Conservation (phyloP, 2,329 filamentous ascomycete genomes). For the Colletotrichum musae region DNA sequence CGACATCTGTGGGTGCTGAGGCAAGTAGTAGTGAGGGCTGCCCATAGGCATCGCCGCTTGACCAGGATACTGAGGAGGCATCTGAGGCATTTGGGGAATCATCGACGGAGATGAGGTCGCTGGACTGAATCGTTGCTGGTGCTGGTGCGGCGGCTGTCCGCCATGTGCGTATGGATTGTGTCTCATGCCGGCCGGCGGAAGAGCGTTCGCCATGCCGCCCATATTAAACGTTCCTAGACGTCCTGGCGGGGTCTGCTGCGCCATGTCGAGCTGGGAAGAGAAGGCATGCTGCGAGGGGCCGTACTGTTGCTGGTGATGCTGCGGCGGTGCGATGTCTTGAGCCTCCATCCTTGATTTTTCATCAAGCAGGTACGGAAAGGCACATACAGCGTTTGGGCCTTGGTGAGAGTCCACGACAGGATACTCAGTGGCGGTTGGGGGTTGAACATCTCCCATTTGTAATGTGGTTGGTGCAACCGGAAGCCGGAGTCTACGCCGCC, state of each 20-base stretch:
- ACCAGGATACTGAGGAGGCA: constrained; percentile 56
- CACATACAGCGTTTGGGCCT: constrained; percentile 29
- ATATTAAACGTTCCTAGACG: constrained; percentile 62
- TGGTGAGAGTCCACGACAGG: constrained; percentile 41
- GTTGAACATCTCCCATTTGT: constrained; percentile 54
- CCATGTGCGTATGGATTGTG: constrained; percentile 54
- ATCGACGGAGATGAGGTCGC: constrained; percentile 52
- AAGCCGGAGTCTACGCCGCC: constrained; percentile 32
- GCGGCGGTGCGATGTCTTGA: constrained; percentile 42
- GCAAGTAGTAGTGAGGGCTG: constrained; percentile 63
- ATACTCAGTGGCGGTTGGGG: constrained; percentile 43
- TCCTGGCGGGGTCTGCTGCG: constrained; percentile 45
- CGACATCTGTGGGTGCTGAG: constrained; percentile 59
- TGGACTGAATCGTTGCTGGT: constrained; percentile 51
- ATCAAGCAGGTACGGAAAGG: constrained; percentile 21
- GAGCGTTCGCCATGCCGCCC: constrained; percentile 58
- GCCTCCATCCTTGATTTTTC: constrained; percentile 30
- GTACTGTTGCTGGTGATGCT: constrained; percentile 46
- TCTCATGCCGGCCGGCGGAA: constrained; percentile 59
- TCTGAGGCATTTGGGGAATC: constrained; percentile 55
- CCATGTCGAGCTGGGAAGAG: constrained; percentile 60
- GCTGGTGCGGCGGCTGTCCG: constrained; percentile 50
- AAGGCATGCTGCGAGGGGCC: constrained; percentile 56
- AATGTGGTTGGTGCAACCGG: constrained; percentile 26
- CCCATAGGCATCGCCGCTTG: constrained; percentile 55